phyloP scores from a whole-genome alignment of 1,139 yeast species.

The Starmera stellimalicola region DNA sequence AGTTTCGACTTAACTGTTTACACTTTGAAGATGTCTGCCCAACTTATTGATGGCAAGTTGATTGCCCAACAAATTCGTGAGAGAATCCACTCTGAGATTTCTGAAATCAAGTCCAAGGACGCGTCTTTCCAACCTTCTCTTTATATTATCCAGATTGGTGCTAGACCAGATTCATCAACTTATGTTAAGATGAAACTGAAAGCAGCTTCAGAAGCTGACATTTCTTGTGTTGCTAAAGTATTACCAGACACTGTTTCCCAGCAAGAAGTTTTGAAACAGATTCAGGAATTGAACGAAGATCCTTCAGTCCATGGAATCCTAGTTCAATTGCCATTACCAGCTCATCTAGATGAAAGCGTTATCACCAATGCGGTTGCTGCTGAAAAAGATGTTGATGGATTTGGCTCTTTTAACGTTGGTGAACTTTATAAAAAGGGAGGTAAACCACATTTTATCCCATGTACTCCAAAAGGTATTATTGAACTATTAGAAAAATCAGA shows the following conservation, averaged over 20 bases:
- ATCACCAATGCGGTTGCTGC: slow-evolving; percentile 72
- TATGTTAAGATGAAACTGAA: slow-evolving; percentile 90
- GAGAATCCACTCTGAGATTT: slow-evolving; percentile 41
- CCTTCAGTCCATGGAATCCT: slow-evolving; percentile 75
- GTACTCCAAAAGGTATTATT: slow-evolving; percentile 95
- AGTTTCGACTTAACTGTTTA: background rate
- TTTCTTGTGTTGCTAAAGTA: slow-evolving; percentile 59
- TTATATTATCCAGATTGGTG: slow-evolving; percentile 84
- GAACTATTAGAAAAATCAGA: slow-evolving; percentile 57
- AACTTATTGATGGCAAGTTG: slow-evolving; percentile 57
- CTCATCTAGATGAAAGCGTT: slow-evolving; percentile 66
- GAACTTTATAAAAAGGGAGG: slow-evolving; percentile 90
- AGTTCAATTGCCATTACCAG: slow-evolving; percentile 87
- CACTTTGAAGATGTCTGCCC: slow-evolving; percentile 4
- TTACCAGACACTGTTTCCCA: slow-evolving; percentile 53
- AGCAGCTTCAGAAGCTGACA: slow-evolving; percentile 82
- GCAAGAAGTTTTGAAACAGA: slow-evolving; percentile 47
- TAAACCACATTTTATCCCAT: slow-evolving; percentile 76
- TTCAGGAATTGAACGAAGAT: slow-evolving; percentile 58
- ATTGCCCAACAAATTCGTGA: slow-evolving; percentile 50
- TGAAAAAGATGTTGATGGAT: slow-evolving; percentile 92
- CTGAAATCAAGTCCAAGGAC: slow-evolving; percentile 40
- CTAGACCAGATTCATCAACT: slow-evolving; percentile 84
- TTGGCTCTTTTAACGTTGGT: slow-evolving; percentile 83
- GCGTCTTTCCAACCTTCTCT: slow-evolving; percentile 67